Evolutionary conservation across 768 basidiomycete species (phyloP).

Genomic region (Terana coerulea): DNA sequence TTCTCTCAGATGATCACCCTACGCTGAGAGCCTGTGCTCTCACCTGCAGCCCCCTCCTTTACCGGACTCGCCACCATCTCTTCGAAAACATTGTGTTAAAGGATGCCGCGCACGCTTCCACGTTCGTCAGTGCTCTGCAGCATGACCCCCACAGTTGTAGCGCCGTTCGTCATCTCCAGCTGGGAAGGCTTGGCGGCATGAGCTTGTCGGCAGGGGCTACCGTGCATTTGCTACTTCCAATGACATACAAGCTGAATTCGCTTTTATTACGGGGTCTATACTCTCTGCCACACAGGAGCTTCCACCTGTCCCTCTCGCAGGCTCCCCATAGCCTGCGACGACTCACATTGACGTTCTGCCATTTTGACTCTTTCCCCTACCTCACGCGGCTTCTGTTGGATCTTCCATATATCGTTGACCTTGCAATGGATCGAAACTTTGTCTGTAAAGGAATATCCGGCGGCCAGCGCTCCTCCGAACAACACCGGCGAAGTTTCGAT

Average conservation of each 20-base stretch:
- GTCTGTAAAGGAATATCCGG: no score
- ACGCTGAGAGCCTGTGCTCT: not conserved
- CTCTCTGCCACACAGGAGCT: not conserved
- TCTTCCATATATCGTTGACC: no score
- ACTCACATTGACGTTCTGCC: no score
- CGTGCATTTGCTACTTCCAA: not conserved
- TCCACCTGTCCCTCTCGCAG: not conserved
- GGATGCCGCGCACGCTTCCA: not conserved
- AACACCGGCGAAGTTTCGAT: no score
- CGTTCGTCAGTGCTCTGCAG: not conserved
- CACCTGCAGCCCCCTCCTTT: not conserved
- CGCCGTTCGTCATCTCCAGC: not conserved
- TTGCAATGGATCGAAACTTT: no score
- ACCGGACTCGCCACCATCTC: not conserved
- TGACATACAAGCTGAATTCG: not conserved
- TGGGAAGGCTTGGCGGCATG: not conserved
- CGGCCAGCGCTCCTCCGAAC: no score
- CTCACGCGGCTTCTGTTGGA: no score
- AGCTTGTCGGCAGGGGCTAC: not conserved
- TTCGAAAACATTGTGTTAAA: not conserved
- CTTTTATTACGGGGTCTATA: not conserved
- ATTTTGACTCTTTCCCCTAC: no score
- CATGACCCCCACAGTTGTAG: not conserved
- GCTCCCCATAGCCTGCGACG: not conserved
- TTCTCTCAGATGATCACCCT: not conserved